phyloP scores from a whole-genome alignment of 2,329 filamentous ascomycete genomes.

The Rhynchosporium agropyri region DNA sequence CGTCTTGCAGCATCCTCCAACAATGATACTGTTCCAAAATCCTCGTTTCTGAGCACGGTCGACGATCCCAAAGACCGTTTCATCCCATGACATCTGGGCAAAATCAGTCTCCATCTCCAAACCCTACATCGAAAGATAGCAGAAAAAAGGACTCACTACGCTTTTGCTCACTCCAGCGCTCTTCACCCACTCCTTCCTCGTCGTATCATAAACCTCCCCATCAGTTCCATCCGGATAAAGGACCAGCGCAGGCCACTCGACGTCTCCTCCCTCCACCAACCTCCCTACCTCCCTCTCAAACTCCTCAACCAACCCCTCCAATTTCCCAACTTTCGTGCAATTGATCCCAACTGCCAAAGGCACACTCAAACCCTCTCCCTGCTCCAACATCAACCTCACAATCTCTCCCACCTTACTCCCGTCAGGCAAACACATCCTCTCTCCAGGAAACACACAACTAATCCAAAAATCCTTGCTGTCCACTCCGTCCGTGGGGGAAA shows the following conservation, averaged over 20 bases:
- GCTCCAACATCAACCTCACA: conserved; percentile 44
- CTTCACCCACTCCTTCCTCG: conserved; percentile 59
- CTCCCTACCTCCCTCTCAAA: conserved; percentile 54
- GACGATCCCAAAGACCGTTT: conserved; percentile 43
- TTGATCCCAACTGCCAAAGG: conserved; percentile 70
- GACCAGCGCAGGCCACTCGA: conserved; percentile 53
- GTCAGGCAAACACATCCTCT: conserved; percentile 57
- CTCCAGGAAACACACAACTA: conserved; percentile 62
- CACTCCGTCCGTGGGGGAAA: background rate
- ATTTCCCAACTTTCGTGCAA: conserved; percentile 67
- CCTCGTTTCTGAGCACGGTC: conserved; percentile 34
- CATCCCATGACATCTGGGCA: conserved; percentile 43
- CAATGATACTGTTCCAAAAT: conserved; percentile 43
- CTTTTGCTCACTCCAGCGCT: conserved; percentile 27
- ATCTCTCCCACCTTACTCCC: conserved; percentile 52
- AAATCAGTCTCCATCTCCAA: conserved; percentile 7
- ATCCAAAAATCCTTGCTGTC: conserved; percentile 53
- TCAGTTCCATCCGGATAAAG: conserved; percentile 72
- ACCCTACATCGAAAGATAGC: background rate
- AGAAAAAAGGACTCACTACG: conserved; percentile 5
- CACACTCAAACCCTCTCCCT: conserved; percentile 28
- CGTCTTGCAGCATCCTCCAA: conserved; percentile 52
- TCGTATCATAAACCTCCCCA: conserved; percentile 67
- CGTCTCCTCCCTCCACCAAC: conserved; percentile 45
- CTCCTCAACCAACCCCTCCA: conserved; percentile 56